Evolutionary conservation across 768 basidiomycete genomes (phyloP).

Genomic region (Daedaleopsis nitida): DNA sequence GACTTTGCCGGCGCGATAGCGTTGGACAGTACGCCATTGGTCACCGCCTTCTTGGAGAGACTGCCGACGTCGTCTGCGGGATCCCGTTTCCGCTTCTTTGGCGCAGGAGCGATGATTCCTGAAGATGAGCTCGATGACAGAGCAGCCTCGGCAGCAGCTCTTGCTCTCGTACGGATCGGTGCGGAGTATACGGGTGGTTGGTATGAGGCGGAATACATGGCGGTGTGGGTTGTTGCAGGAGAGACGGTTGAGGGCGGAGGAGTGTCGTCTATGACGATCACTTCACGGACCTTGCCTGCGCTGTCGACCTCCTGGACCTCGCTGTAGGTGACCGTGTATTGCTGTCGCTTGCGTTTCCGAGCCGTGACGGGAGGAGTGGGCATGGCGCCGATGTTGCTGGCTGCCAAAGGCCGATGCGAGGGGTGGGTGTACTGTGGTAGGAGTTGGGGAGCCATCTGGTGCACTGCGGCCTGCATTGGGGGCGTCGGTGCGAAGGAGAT

Average conservation of each 20-base stretch:
- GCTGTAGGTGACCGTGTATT: constrained; percentile 83
- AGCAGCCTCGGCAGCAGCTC: constrained; percentile 84
- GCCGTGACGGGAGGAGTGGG: constrained; percentile 71
- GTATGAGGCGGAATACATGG: constrained; percentile 76
- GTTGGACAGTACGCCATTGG: constrained; percentile 52
- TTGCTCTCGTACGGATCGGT: constrained; percentile 80
- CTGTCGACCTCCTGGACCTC: constrained; percentile 87
- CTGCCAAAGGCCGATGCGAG: constrained; percentile 45
- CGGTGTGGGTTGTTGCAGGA: constrained; percentile 64
- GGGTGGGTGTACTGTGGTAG: constrained; percentile 67
- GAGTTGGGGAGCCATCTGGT: constrained; percentile 61
- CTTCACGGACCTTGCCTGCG: constrained; percentile 75
- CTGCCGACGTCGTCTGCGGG: constrained; percentile 72
- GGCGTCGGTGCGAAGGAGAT: constrained; percentile 51
- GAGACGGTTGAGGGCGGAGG: constrained; percentile 82
- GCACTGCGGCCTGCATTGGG: constrained; percentile 76
- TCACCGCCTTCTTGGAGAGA: constrained; percentile 63
- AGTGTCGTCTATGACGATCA: constrained; percentile 93
- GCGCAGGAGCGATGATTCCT: constrained; percentile 58
- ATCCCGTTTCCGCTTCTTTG: constrained; percentile 86
- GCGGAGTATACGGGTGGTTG: constrained; percentile 76
- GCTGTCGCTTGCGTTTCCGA: constrained; percentile 84
- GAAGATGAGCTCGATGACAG: constrained; percentile 67
- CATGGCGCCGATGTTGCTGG: constrained; percentile 51
- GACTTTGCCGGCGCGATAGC: constrained; percentile 56